Percentiles rank a stretch among this genome's conserved stretches.
phyloP scores from a whole-genome alignment of 176 grass and related monocot species.

The Zoysia japonica region DNA sequence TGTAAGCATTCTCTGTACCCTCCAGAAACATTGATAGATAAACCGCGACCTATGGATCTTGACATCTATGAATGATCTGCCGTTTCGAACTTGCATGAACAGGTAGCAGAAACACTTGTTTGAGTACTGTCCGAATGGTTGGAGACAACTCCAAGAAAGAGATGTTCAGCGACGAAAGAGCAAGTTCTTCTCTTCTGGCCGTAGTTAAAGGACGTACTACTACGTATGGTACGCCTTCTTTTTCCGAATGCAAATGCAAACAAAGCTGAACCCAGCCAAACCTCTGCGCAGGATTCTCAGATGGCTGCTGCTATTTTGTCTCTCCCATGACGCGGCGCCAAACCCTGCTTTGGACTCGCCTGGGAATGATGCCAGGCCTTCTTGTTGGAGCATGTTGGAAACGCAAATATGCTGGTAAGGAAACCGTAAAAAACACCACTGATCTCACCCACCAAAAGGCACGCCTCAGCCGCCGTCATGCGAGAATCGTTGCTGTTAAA shows the following conservation, averaged over 20 bases:
- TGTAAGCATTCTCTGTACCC: constrained; percentile 13
- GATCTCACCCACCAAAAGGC: constrained; percentile 4
- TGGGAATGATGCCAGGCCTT: constrained; percentile 8
- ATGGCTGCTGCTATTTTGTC: constrained; percentile 34
- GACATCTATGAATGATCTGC: not conserved
- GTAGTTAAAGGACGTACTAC: not conserved
- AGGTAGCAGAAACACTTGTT: not conserved
- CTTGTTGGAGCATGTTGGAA: constrained; percentile 32
- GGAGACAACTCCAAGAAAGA: not conserved
- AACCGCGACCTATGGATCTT: not conserved
- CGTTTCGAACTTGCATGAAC: not conserved
- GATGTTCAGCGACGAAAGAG: not conserved
- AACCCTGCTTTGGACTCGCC: constrained; percentile 6
- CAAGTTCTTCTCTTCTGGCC: not conserved
- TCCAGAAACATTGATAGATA: constrained; percentile 14
- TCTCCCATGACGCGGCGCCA: not conserved
- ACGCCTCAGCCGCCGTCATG: not conserved
- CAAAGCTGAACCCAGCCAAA: not conserved
- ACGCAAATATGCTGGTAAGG: constrained; percentile 15
- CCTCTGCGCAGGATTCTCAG: constrained; percentile 42
- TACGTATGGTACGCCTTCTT: not conserved
- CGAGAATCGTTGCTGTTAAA: constrained; percentile 4
- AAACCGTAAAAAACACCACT: not conserved
- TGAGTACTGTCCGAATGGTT: not conserved
- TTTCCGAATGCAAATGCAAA: not conserved